Conservation (phyloP, 495 filamentous ascomycete species). For the Cenococcum geophilum region DNA sequence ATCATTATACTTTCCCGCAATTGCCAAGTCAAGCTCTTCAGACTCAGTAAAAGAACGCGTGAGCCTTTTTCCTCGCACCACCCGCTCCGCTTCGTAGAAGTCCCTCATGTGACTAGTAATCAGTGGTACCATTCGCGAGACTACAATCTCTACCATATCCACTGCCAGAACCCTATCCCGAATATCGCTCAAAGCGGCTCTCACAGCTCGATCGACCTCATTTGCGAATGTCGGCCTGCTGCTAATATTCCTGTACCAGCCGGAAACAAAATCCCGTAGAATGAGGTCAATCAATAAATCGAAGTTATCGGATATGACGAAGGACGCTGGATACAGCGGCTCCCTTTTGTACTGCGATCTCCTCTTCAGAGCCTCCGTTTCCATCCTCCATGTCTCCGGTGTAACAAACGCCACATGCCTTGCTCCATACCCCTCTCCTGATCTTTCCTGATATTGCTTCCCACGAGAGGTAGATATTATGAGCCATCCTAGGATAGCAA, state of each 20-base stretch:
- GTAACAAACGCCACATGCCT: conserved; percentile 55
- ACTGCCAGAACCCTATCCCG: conserved; percentile 60
- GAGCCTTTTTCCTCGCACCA: conserved; percentile 77
- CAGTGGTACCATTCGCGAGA: conserved; percentile 77
- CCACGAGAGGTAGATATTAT: conserved; percentile 56
- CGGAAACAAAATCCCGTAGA: conserved; percentile 75
- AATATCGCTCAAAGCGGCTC: conserved; percentile 65
- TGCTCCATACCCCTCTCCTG: conserved; percentile 36
- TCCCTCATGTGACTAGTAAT: conserved; percentile 86
- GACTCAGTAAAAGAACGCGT: conserved; percentile 90
- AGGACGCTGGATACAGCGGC: conserved; percentile 71
- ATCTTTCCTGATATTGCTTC: conserved; percentile 33
- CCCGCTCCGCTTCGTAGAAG: conserved; percentile 83
- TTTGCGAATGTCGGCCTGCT: conserved; percentile 69
- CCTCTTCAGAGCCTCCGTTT: conserved; percentile 51
- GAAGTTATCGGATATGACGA: conserved; percentile 69
- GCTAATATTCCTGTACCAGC: conserved; percentile 87
- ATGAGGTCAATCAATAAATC: conserved; percentile 74
- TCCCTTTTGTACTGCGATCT: conserved; percentile 44
- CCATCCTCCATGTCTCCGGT: conserved; percentile 59
- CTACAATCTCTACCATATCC: conserved; percentile 74
- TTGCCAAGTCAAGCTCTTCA: conserved; percentile 88
- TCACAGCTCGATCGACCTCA: conserved; percentile 75
- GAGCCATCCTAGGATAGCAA: conserved; percentile 50
- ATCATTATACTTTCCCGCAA: conserved; percentile 84